phyloP scores from a whole-genome alignment of 2,329 filamentous ascomycete genomes.

The Curvularia sp. region DNA sequence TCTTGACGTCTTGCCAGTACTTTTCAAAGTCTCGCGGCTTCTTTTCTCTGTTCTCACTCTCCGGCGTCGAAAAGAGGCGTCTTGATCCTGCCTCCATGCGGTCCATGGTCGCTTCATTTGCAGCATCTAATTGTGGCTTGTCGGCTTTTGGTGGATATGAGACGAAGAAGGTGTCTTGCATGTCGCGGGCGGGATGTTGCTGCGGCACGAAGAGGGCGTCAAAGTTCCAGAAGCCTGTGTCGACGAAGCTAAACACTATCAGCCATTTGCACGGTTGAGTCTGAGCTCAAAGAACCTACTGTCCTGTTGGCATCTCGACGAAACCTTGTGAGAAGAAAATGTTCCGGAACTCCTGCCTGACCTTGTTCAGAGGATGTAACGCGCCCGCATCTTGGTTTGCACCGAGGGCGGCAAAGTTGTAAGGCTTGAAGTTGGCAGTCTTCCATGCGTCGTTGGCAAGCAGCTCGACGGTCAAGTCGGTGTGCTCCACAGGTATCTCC shows the following conservation, averaged over 20 bases:
- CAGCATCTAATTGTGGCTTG: slow-evolving; percentile 64
- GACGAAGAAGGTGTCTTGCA: slow-evolving; percentile 99
- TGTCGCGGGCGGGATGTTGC: slow-evolving; percentile 95
- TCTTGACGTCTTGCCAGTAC: slow-evolving; percentile 87
- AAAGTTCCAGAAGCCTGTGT: slow-evolving; percentile 99
- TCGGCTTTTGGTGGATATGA: slow-evolving; percentile 84
- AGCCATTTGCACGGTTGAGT: not conserved
- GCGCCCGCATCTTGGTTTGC: slow-evolving; percentile 63
- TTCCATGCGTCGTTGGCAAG: slow-evolving; percentile 88
- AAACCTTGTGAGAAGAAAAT: slow-evolving; percentile 99
- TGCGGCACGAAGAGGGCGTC: slow-evolving; percentile 95
- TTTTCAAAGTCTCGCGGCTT: slow-evolving; percentile 72
- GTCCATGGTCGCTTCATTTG: slow-evolving; percentile 55
- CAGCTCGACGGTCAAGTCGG: slow-evolving; percentile 94
- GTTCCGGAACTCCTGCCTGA: slow-evolving; percentile 91
- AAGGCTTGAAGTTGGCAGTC: slow-evolving; percentile 84
- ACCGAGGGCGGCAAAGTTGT: slow-evolving; percentile 78
- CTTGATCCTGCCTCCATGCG: slow-evolving; percentile 58
- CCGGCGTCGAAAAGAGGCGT: slow-evolving; percentile 63
- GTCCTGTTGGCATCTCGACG: slow-evolving; percentile 94
- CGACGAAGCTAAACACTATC: slow-evolving; percentile 70
- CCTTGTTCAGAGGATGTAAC: slow-evolving; percentile 78
- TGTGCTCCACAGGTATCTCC: slow-evolving; percentile 90
- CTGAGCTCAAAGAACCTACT: slow-evolving; percentile 51
- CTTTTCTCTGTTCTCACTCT: slow-evolving; percentile 60